phyloP scores from a whole-genome alignment of 225 moss, liverwort and hornwort genomes.

The Bryoerythrophyllum caledonicum region DNA sequence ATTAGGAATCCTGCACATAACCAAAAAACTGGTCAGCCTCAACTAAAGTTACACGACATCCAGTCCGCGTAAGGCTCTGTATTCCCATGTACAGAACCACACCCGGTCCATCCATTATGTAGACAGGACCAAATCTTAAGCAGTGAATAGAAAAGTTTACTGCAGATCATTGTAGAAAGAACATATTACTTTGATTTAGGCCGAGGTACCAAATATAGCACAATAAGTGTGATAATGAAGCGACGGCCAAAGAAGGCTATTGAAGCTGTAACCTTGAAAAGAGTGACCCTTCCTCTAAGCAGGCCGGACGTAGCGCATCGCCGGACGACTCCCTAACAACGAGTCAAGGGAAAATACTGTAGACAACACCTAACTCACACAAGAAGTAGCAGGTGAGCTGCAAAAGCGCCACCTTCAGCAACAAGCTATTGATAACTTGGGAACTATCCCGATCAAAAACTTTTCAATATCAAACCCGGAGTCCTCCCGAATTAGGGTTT shows the following conservation, averaged over 20 bases:
- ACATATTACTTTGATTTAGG: not conserved
- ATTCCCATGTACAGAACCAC: not conserved
- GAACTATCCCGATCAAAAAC: not conserved
- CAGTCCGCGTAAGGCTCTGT: not conserved
- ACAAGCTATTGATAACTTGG: not conserved
- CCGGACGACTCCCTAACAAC: not conserved
- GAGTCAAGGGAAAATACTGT: not conserved
- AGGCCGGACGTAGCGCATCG: not conserved
- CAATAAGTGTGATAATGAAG: not conserved
- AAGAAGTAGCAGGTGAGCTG: not conserved
- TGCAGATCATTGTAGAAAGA: not conserved
- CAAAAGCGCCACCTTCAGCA: not conserved
- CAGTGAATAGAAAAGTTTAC: not conserved
- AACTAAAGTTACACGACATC: not conserved
- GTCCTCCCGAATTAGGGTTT: not conserved
- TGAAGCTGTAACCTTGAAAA: not conserved
- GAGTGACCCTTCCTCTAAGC: not conserved
- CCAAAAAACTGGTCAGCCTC: constrained; percentile 7
- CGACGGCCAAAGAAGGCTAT: no score
- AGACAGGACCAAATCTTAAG: not conserved
- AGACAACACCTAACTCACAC: not conserved
- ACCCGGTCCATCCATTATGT: not conserved
- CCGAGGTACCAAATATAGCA: not conserved
- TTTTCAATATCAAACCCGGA: not conserved
- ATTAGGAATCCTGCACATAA: constrained; percentile 79